Evolutionary conservation across 352 stramenopile species (phyloP).

Genomic region (Phytophthora ohioensis): DNA sequence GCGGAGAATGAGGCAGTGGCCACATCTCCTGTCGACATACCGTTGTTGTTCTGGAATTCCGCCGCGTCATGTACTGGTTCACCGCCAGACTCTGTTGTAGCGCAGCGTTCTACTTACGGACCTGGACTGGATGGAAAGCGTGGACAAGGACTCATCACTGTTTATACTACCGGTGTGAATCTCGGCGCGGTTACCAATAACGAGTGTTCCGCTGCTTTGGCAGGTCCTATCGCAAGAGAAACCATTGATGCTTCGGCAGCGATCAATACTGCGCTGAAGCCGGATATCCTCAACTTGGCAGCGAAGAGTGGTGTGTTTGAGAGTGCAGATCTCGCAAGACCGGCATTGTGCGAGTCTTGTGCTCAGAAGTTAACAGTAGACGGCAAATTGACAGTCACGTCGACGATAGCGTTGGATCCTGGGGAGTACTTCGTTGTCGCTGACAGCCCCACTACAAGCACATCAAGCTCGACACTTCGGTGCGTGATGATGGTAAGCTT

Average conservation of each 20-base stretch:
- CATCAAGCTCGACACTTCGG: conserved; percentile 23
- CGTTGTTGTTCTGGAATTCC: conserved; percentile 43
- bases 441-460: conserved; percentile 41
- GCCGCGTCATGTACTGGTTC: conserved; percentile 37
- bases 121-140: conserved; percentile 58
- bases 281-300: conserved; percentile 54
- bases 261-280: conserved; percentile 37
- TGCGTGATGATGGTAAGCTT: conserved; percentile 61
- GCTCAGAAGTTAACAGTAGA: conserved; percentile 57
- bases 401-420: conserved; percentile 31
- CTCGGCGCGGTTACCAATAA: conserved; percentile 37
- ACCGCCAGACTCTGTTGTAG: conserved; percentile 30
- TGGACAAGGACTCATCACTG: conserved; percentile 64
- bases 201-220: conserved; percentile 58
- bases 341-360: conserved; percentile 58
- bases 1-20: conserved; percentile 32
- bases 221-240: conserved; percentile 52
- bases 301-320: conserved; percentile 44
- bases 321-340: conserved; percentile 37
- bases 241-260: conserved; percentile 51
- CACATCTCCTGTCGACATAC: conserved; percentile 56
- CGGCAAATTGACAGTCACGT: conserved; percentile 54
- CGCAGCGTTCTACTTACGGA: conserved; percentile 57
- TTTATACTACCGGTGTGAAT: conserved; percentile 4
- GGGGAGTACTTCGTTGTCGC: conserved; percentile 75